These are phyloP conservation scores for Bryoglossum gracile DNA, from an alignment of 495 filamentous ascomycete genomes.

Conservation along the genomic window DNA sequence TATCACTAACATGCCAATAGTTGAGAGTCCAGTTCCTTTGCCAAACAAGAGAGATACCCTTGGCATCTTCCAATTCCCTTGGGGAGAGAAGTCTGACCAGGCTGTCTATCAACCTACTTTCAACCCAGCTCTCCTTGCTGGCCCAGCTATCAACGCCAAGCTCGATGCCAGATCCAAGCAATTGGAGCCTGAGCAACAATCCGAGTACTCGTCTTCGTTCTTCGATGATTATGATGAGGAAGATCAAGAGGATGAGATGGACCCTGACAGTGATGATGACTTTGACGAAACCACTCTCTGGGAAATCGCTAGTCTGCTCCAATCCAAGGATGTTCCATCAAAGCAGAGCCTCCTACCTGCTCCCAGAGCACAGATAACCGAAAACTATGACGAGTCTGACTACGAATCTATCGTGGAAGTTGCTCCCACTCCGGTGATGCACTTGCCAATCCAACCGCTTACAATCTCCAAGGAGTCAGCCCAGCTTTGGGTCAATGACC, in stretches of 20 bases:
- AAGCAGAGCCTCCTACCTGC: constrained; percentile 35
- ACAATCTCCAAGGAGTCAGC: constrained; percentile 1
- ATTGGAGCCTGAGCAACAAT: constrained; percentile 27
- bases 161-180: constrained; percentile 31
- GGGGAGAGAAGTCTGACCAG: constrained; percentile 48
- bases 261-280: constrained; percentile 35
- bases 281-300: constrained; percentile 50
- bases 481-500: constrained; percentile 8
- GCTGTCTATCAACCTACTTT: constrained; percentile 25
- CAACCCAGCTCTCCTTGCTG: constrained; percentile 17
- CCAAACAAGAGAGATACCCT: constrained; percentile 44
- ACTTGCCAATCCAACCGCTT: constrained; percentile 17
- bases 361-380: constrained; percentile 8
- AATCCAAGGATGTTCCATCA: constrained; percentile 37
- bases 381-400: constrained; percentile 17
- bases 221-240: constrained; percentile 33
- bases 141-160: constrained; percentile 17
- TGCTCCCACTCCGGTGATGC: not conserved
- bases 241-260: constrained; percentile 39
- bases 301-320: constrained; percentile 49
- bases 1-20: constrained; percentile 9
- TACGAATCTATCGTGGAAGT: not conserved
- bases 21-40: constrained; percentile 47
- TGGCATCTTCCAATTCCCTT: constrained; percentile 51
- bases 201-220: constrained; percentile 36